These are phyloP conservation scores for Beauveria sp. DNA, from an alignment of 2,329 filamentous ascomycete genomes.

Conservation along the genomic window DNA sequence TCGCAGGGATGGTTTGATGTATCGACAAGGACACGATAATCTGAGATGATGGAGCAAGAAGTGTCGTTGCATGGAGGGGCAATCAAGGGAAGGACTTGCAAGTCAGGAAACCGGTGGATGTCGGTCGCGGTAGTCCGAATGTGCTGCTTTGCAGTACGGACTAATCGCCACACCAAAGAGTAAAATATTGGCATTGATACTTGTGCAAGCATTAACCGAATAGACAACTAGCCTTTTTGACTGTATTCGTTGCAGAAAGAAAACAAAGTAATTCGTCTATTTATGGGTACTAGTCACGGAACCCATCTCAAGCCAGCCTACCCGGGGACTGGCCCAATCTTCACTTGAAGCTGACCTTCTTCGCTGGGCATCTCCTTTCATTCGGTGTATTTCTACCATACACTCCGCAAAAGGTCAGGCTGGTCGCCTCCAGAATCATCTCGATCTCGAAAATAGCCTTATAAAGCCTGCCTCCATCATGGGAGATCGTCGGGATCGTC, in stretches of 20 bases:
- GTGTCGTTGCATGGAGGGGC: neutral
- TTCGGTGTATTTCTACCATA: neutral
- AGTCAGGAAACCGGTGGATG: neutral
- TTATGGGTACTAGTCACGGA: neutral
- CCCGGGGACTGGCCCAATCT: neutral
- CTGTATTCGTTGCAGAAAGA: neutral
- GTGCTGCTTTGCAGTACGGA: neutral
- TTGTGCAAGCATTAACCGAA: neutral
- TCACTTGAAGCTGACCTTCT: neutral
- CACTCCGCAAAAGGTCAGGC: neutral
- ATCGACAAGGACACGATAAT: neutral
- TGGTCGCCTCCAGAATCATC: constrained; percentile 1
- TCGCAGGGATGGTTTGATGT: neutral
- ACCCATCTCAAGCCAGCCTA: neutral
- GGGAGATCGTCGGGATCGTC: neutral
- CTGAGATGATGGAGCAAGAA: neutral
- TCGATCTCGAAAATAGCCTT: neutral
- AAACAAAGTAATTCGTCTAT: neutral
- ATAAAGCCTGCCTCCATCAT: neutral
- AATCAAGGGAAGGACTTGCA: neutral
- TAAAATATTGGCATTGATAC: neutral
- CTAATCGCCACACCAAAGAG: neutral
- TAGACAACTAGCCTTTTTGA: neutral
- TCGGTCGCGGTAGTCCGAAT: neutral
- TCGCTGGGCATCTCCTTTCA: neutral